These are phyloP conservation scores for Claviceps sp. DNA, from an alignment of 2,329 filamentous ascomycete species.

Conservation along the genomic window DNA sequence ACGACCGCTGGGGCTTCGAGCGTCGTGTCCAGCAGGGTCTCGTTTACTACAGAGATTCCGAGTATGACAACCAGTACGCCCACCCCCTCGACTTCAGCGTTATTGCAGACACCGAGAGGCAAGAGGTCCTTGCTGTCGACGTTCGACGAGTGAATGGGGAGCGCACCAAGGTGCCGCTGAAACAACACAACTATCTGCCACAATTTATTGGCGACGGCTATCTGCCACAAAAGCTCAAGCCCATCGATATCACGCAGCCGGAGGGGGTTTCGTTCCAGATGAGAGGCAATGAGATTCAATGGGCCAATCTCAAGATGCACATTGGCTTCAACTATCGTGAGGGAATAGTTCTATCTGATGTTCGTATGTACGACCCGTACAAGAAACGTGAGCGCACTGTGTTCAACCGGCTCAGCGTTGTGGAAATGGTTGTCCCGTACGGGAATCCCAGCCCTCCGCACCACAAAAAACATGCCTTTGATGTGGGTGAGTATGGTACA, in stretches of 20 bases:
- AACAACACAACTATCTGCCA: slow-evolving; percentile 25
- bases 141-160: slow-evolving; percentile 29
- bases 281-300: slow-evolving; percentile 33
- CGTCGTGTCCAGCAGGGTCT: slow-evolving; percentile 67
- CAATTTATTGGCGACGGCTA: slow-evolving; percentile 22
- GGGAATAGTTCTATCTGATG: slow-evolving; percentile 55
- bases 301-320: slow-evolving; percentile 57
- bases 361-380: slow-evolving; percentile 44
- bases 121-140: slow-evolving; percentile 32
- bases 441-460: slow-evolving; percentile 49
- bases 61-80: slow-evolving; percentile 52
- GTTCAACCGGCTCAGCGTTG: slow-evolving; percentile 53
- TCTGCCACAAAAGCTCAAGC: slow-evolving; percentile 21
- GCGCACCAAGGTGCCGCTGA: slow-evolving; percentile 27
- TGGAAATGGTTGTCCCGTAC: slow-evolving; percentile 62
- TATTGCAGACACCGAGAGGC: slow-evolving; percentile 30
- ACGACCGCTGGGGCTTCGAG: slow-evolving; percentile 60
- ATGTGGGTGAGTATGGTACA: slow-evolving; percentile 53
- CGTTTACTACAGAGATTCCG: slow-evolving; percentile 65
- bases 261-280: slow-evolving; percentile 32
- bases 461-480: slow-evolving; percentile 55
- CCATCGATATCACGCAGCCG: slow-evolving; percentile 26
- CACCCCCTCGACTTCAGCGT: slow-evolving; percentile 40
- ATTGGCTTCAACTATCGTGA: slow-evolving; percentile 62
- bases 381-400: slow-evolving; percentile 36